Conservation (phyloP, 176 grass and related monocot species). For the Eragrostis curvula region DNA sequence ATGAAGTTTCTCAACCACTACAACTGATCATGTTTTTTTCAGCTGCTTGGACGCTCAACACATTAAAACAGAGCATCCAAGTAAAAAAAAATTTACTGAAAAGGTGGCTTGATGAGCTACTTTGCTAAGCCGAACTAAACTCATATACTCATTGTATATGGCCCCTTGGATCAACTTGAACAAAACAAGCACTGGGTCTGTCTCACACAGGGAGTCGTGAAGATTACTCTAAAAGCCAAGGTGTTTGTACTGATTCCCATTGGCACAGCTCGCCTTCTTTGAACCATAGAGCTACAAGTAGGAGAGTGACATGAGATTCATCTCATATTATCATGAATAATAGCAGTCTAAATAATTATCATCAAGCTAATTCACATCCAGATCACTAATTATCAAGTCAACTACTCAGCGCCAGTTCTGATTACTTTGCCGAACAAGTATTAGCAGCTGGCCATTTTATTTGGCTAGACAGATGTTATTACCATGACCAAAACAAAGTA, state of each 20-base stretch:
- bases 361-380: not conserved
- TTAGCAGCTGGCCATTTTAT: not conserved
- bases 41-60: not conserved
- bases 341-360: not conserved
- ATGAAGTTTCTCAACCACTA: not conserved
- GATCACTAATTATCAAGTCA: not conserved
- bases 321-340: slow-evolving; percentile 2
- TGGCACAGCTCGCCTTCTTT: slow-evolving; percentile 75
- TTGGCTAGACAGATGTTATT: not conserved
- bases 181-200: not conserved
- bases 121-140: not conserved
- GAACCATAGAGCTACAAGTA: slow-evolving; percentile 80
- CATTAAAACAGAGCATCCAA: not conserved
- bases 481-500: not conserved
- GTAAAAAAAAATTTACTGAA: not conserved
- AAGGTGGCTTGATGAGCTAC: not conserved
- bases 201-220: not conserved
- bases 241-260: slow-evolving; percentile 79
- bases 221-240: slow-evolving; percentile 77
- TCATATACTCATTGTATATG: not conserved
- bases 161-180: not conserved
- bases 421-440: not conserved
- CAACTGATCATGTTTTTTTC: not conserved
- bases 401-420: not conserved
- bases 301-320: not conserved